Evolutionary conservation across 2,329 filamentous ascomycete species (phyloP), one percentile per base, ranked within the genome.

Genomic region (Hymenoscyphus fructigenus): DNA sequence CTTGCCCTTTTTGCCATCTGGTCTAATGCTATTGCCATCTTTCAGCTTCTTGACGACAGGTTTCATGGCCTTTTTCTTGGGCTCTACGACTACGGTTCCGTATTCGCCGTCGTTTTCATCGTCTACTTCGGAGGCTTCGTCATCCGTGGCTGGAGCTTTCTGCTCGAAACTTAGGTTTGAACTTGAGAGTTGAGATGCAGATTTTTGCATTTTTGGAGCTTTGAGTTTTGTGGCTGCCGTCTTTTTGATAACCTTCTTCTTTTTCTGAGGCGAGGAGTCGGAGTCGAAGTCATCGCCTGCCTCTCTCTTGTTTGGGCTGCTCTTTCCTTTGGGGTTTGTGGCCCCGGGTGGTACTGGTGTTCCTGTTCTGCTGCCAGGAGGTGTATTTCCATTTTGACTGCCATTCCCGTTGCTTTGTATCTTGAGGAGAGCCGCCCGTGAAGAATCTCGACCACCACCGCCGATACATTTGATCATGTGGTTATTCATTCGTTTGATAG

Each of bases 401-500:
- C 73, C 74, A 58, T 77, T 79, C 28, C 76, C 78, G 69, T 71
- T 81, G 66, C 82, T 87, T 71, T 83, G 86, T 67, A 89, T 85
- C 78, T 88, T 88, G 69, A 85, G 83, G 10, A 85, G 84, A 12
- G 87, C 87, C 7, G 84, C 85, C 64, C 86, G 80, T 67, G 85
- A 87, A 15, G 86, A 85, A 69, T 85, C 87, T 38, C 87, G 81
- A 28, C 86, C 85, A 69, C 85, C 87, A 74, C 88, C 88, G 55
- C 86, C 86, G 66, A 89, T 89, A 73, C 86, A 88, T 20, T 85
- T 87, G 38, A 85, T 85, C 86, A 89, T 88, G 76, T 89, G 87
- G 67, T 88, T 88, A 75, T 88, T 88, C 67, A 89, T 78, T 50
- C 86, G 82, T 62, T 86, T 88, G 60, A 89, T 86, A 64, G 88